Base-by-base conservation (phyloP, 208 protist genomes). In the Leptomonas pyrrhocoris region DNA sequence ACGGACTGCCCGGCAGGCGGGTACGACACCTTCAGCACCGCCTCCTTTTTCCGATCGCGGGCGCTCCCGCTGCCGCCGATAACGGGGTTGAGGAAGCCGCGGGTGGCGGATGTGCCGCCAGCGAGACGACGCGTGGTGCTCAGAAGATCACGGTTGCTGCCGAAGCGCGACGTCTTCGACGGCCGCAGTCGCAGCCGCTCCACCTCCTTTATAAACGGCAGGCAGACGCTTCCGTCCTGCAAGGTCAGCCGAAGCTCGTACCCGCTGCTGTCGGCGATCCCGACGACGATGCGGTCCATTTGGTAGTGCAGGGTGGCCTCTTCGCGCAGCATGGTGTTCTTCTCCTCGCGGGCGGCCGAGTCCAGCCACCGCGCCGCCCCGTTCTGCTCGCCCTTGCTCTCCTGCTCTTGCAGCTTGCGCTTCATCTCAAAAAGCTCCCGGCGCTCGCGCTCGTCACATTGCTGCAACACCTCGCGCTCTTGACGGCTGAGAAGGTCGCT, bases 391-490 rank as follows among this genome's bases (percentile, higher is more conserved):
- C 76, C 79, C 13, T 77, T 80, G 31, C 75, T 82, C 66, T 93
- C 89, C 73, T 91, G 79, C 55, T 92, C 87, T 68, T 96, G 92
- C 40, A 91, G 43, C 28, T 74, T 82, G 31, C 87, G 79, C 76
- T 97, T 95, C 27, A 96, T 65, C 62, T 93, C 89, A 53, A 89
- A 91, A 5, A 94, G 70, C 54, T 96, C 92, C 23, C 85, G 79
- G 23, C 88, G 81, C 65, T 95, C 89, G 46, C 83, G 77, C 66
- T 94, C 84, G 40, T 95, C 87, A 61, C 84, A 92, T 55, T 78
- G 69, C 45, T 84, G 89, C 69, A 93, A 75, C 36, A 80, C 82
- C 57, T 93, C 80, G 0, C 55, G 75, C 49, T 83, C 79, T 30
- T 74, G 73, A 1, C 56, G 46, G 18, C 75, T 68, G 15, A 97